Evolutionary conservation across 2,329 filamentous ascomycete genomes (phyloP), one percentile per base, ranked within the genome.

Genomic region (Aspergillus sp.): DNA sequence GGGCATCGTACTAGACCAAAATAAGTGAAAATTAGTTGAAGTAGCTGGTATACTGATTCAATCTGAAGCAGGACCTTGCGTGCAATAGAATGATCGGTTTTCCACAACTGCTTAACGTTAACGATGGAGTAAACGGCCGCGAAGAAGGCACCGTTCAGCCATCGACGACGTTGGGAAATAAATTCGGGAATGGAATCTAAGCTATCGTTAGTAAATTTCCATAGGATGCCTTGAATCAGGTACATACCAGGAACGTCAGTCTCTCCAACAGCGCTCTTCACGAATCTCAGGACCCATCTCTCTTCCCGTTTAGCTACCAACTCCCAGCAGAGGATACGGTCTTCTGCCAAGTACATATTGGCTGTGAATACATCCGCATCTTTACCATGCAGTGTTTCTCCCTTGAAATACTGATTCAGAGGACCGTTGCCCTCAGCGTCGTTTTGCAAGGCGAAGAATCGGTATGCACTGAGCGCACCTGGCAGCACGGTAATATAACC

Each of bases 111-210:
- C 66, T 85, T 88, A 75, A 93, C 96, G 77, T 99, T 95, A 43
- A 97, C 90, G 3, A 98, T 86, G 2, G 93, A 98, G 81, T 98
- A 99, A 52, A 98, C 93, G 44, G 95, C 95, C 0, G 95, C 96
- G 73, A 99, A 99, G 81, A 99, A 99, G 64, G 95, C 95, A 71
- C 95, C 95, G 73, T 99, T 99, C 61, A 99, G 87, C 95, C 95
- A 99, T 75, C 95, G 87, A 71, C 95, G 87, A 70, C 95, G 89
- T 71, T 99, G 95, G 0, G 93, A 98, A 69, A 99, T 93, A 70
- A 99, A 99, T 68, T 99, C 95, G 2, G 96, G 93, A 2, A 99
- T 90, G 8, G 90, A 77, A 74, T 99, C 95, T 90, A 68, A 7
- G 1, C n/a, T 2, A 9, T 57, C 4, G 14, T 62, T 49, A 63